A percentile compares a stretch with the other conserved stretches of the same genome.
Conservation (phyloP, 805 yeast species). For the Komagataella pastoris region DNA sequence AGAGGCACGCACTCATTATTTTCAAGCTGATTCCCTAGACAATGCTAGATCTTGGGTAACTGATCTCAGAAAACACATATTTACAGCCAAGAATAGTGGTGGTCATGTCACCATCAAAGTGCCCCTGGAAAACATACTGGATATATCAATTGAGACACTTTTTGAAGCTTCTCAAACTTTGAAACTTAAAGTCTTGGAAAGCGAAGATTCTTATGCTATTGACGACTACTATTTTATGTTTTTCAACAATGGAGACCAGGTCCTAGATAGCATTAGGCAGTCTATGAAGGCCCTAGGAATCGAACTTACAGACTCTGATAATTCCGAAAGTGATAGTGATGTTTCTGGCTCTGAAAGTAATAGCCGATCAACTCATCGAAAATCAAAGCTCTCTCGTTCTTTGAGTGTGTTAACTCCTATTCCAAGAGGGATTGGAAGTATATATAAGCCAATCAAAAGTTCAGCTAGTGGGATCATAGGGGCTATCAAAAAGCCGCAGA, state of each 20-base stretch:
- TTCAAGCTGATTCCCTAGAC: slow-evolving; percentile 60
- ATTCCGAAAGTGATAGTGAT: background rate
- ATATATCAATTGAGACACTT: slow-evolving; percentile 41
- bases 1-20: slow-evolving; percentile 41
- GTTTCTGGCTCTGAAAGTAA: background rate
- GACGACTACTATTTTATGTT: slow-evolving; percentile 65
- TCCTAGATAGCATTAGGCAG: background rate
- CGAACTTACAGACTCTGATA: background rate
- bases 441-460: background rate
- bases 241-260: slow-evolving; percentile 33
- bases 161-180: slow-evolving; percentile 45
- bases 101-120: slow-evolving; percentile 67
- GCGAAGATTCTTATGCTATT: slow-evolving; percentile 34
- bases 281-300: background rate
- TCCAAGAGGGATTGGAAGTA: background rate
- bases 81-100: slow-evolving; percentile 56
- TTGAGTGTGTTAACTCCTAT: background rate
- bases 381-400: background rate
- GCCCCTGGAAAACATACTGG: slow-evolving; percentile 57
- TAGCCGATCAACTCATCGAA: background rate
- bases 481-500: background rate
- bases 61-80: slow-evolving; percentile 59
- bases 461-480: background rate
- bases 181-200: slow-evolving; percentile 47
- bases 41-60: slow-evolving; percentile 77